Evolutionary conservation across 2,329 filamentous ascomycete species (phyloP).

Genomic region (Alternaria longipes): DNA sequence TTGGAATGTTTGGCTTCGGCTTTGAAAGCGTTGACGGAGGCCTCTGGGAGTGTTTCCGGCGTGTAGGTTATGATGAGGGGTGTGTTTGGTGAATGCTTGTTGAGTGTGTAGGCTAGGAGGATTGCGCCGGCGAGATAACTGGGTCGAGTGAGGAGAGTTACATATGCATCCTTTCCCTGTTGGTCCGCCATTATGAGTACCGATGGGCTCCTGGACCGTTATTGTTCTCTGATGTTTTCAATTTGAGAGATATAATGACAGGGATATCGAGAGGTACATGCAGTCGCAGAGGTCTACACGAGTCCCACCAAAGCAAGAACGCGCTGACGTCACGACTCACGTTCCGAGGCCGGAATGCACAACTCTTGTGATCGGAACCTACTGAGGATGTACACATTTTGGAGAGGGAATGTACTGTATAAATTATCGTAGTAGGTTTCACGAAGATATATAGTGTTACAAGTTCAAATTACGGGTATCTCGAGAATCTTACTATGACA

Average conservation of each 20-base stretch:
- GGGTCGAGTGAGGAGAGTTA: conserved; percentile 62
- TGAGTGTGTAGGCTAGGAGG: conserved; percentile 60
- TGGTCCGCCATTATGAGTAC: conserved; percentile 20
- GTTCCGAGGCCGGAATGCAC: conserved; percentile 18
- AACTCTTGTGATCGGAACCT: conserved; percentile 2
- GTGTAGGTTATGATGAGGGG: conserved; percentile 63
- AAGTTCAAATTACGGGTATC: conserved; percentile 33
- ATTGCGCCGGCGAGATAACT: conserved; percentile 63
- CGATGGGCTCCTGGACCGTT: background rate
- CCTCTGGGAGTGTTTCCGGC: conserved; percentile 49
- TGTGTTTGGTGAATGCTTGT: conserved; percentile 56
- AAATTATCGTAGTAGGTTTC: background rate
- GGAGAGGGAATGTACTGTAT: background rate
- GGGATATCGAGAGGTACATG: background rate
- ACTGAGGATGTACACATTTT: background rate
- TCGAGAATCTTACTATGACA: conserved; percentile 14
- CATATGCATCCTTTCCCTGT: conserved; percentile 51
- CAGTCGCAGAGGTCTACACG: background rate
- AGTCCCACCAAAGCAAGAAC: conserved; percentile 6
- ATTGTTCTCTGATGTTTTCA: background rate
- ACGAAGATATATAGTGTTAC: background rate
- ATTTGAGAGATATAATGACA: background rate
- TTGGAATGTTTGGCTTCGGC: conserved; percentile 54
- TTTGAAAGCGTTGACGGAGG: conserved; percentile 55
- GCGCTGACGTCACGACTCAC: conserved; percentile 36